Evolutionary conservation across 208 protist genomes (phyloP).

Genomic region (Wallacemonas sp.): DNA sequence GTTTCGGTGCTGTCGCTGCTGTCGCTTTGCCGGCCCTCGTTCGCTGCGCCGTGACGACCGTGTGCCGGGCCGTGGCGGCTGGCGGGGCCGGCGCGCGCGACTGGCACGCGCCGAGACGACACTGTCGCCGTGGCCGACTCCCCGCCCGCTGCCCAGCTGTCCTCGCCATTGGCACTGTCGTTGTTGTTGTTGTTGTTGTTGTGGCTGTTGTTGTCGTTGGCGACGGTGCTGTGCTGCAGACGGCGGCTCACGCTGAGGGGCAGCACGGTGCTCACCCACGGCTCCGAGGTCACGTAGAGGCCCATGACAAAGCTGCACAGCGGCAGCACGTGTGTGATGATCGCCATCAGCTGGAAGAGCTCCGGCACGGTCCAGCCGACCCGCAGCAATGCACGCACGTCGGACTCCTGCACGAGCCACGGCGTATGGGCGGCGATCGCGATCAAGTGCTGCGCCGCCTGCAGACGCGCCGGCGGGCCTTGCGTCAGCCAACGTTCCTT

Average conservation of each 20-base stretch:
- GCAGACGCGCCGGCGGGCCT: conserved; percentile 61
- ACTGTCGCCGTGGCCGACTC: background rate
- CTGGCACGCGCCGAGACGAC: conserved; percentile 8
- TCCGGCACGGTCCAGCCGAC: conserved; percentile 77
- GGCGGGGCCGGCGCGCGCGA: background rate
- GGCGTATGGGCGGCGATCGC: conserved; percentile 76
- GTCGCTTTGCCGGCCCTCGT: background rate
- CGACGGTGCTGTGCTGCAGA: conserved; percentile 34
- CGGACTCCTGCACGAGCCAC: conserved; percentile 56
- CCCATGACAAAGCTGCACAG: conserved; percentile 80
- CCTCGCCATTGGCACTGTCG: background rate
- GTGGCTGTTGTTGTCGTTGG: background rate
- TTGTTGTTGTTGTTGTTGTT: background rate
- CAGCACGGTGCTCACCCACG: conserved; percentile 63
- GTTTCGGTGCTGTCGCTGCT: background rate
- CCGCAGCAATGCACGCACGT: conserved; percentile 48
- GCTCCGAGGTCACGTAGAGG: conserved; percentile 71
- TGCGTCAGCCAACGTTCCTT: conserved; percentile 56
- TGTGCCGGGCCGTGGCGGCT: background rate
- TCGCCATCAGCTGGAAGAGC: conserved; percentile 70
- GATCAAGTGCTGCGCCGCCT: conserved; percentile 67
- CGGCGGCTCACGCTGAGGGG: conserved; percentile 34
- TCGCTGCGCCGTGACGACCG: too few species aligned
- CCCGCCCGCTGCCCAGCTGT: background rate
- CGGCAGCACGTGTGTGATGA: conserved; percentile 73